Base-by-base conservation (phyloP, 768 basidiomycete genomes). In the Mycena indigotica region DNA sequence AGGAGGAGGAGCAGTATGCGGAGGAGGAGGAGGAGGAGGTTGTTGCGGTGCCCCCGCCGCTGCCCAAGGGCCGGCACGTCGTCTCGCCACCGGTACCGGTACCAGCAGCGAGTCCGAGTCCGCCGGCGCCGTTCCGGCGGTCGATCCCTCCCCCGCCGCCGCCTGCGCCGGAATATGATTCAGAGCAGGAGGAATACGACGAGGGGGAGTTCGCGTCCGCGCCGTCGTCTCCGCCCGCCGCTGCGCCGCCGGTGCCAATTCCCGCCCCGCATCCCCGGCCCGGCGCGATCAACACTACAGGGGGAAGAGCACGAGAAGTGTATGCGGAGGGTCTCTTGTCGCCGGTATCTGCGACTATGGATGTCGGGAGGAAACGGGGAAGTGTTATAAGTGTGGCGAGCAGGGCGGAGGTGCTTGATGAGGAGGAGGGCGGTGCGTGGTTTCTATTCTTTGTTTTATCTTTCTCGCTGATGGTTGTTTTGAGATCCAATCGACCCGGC, bases 401-500 rank as follows among this genome's bases (percentile, higher is more conserved):
- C 8, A 65, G 67, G 17, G 67, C 70, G 19, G 83, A 84, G 62
- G 65, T 87, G 21, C 67, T 87, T 50, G 80, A 84, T 66, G 86
- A 87, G 28, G 80, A 82, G 24, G 84, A 87, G 69, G 84, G 83
- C 40, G 85, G 86, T 87, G 56, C 57, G 82, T 70, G 23, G 52
- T 60, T 51, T 17, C 10, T 28, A 3, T 24, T 21, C 28, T 29
- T 21, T 6, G 5, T 41, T 44, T 15, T 35, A 5, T 44, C 46
- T 8, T n/a, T 49, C 21, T 53, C 3, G 16, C 21, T 19, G 30
- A 50, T 48, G 25, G 28, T 38, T 28, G 58, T 25, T 65, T 53
- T 53, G n/a, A 89, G 88, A 89, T 68, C 88, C 88, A 2, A 86
- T 88, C 29, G 87, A 88, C 66, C 88, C 88, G 19, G 63, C 69